Conservation (phyloP, 176 grass and related monocot species). For the Triticum timopheevii region DNA sequence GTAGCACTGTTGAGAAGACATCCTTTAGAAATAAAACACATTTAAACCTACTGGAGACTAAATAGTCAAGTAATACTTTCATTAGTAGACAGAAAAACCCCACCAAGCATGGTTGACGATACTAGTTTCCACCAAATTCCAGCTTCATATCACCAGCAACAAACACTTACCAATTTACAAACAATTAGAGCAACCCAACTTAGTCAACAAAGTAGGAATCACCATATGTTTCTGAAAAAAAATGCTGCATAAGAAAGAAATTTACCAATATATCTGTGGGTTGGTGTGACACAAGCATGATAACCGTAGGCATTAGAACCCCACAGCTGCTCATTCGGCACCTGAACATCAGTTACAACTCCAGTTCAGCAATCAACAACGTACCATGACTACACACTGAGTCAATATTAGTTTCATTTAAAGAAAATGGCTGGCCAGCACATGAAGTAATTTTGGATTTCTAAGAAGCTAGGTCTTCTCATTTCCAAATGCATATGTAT, state of each 20-base stretch:
- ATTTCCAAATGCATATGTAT: background rate
- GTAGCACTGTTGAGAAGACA: background rate
- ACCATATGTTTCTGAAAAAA: background rate
- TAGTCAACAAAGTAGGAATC: background rate
- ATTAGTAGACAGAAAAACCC: background rate
- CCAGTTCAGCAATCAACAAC: background rate
- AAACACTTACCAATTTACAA: background rate
- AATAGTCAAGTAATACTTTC: background rate
- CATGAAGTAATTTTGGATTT: background rate
- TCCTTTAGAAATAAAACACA: background rate
- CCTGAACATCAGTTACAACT: slow-evolving; percentile 36
- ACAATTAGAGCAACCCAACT: background rate
- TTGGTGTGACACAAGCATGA: slow-evolving; percentile 67
- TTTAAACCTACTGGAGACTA: background rate
- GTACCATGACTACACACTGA: background rate
- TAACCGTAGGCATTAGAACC: slow-evolving; percentile 67
- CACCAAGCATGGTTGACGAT: background rate
- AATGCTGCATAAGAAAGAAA: slow-evolving; percentile 10
- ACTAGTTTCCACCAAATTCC: background rate
- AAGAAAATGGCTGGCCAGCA: background rate
- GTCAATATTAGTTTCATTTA: background rate
- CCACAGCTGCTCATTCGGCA: slow-evolving; percentile 56
- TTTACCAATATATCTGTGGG: slow-evolving; percentile 73
- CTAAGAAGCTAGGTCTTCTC: background rate
- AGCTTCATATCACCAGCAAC: background rate